Evolutionary conservation across 306 rosid genomes (phyloP).

Genomic region (Fagus sylvatica): DNA sequence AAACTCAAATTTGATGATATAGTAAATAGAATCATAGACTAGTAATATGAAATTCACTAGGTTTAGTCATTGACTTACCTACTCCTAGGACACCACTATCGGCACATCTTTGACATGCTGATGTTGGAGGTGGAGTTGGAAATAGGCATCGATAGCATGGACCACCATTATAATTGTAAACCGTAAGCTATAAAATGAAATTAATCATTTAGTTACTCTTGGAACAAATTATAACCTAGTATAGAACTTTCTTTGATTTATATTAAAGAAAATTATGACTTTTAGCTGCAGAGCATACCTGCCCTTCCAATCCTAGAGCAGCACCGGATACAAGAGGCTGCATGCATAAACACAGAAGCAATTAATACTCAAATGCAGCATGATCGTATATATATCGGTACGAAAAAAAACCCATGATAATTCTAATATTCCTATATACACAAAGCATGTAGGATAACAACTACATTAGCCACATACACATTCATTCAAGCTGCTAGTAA

Average conservation of each 20-base stretch:
- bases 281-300: conserved; percentile 47
- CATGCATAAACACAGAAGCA: conserved; percentile 29
- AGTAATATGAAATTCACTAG: conserved; percentile 4
- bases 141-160: conserved; percentile 94
- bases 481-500: too few species aligned
- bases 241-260: too few species aligned
- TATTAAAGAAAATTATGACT: too few species aligned
- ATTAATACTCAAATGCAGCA: conserved; percentile 15
- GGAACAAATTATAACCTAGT: neutral
- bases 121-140: conserved; percentile 90
- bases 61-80: conserved; percentile 46
- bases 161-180: conserved; percentile 81
- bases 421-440: neutral
- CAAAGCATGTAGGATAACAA: neutral
- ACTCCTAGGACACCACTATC: conserved; percentile 95
- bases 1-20: neutral
- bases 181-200: conserved; percentile 69
- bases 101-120: conserved; percentile 96
- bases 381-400: too few species aligned
- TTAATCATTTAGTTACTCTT: neutral
- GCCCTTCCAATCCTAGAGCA: conserved; percentile 97
- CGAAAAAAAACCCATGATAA: neutral
- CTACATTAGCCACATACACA: too few species aligned
- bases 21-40: conserved; percentile 1
- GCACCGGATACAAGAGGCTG: conserved; percentile 99